Percentiles rank a stretch among this genome's conserved stretches.
Conservation (phyloP, 495 filamentous ascomycete genomes). For the Neurospora tetraspora region DNA sequence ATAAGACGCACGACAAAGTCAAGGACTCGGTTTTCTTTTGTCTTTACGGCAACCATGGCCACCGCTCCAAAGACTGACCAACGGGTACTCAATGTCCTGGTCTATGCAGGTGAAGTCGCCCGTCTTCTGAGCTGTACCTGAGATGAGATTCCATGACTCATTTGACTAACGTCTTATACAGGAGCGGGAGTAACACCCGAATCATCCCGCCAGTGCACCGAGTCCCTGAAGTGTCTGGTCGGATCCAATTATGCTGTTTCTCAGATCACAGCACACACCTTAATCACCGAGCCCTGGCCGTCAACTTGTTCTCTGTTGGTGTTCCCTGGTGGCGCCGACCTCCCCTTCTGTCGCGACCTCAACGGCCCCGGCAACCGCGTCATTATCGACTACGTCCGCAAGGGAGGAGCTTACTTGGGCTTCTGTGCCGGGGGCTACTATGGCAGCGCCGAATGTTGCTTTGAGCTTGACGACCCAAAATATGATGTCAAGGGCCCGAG, state of each 20-base stretch:
- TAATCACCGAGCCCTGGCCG: conserved; percentile 89
- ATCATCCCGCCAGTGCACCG: conserved; percentile 83
- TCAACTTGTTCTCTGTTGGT: conserved; percentile 81
- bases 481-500: conserved; percentile 81
- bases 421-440: conserved; percentile 96
- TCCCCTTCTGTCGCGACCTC: conserved; percentile 79
- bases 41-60: background rate
- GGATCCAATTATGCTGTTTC: conserved; percentile 90
- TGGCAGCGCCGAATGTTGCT: conserved; percentile 70
- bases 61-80: background rate
- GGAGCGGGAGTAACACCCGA: conserved; percentile 78
- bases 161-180: conserved; percentile 21
- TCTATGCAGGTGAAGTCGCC: conserved; percentile 63
- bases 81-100: conserved; percentile 71
- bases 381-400: conserved; percentile 74
- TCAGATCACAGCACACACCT: conserved; percentile 62
- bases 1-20: background rate
- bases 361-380: conserved; percentile 80
- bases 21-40: background rate
- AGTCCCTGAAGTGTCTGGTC: conserved; percentile 79
- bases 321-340: conserved; percentile 88
- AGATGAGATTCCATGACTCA: background rate
- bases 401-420: conserved; percentile 80
- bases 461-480: conserved; percentile 71
- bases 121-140: background rate